phyloP scores from a whole-genome alignment of 2,329 filamentous ascomycete genomes.

The Apiospora aurea region DNA sequence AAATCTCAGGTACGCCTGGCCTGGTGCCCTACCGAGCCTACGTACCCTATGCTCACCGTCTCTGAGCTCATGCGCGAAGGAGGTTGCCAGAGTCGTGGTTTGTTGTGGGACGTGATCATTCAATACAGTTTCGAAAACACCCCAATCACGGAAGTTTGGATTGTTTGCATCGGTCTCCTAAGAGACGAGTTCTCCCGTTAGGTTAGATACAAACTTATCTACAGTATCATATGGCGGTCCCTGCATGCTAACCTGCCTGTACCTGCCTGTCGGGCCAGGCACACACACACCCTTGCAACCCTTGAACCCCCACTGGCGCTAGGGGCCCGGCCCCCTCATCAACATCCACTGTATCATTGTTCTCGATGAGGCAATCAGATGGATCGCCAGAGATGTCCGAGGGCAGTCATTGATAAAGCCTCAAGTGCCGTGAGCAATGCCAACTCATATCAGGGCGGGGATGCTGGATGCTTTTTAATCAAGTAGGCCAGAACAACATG shows the following conservation, averaged over 20 bases:
- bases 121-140: background rate
- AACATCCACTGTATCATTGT: background rate
- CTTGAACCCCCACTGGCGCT: conserved; percentile 4
- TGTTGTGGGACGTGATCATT: background rate
- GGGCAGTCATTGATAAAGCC: background rate
- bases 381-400: background rate
- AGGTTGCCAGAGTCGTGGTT: background rate
- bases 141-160: background rate
- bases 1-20: background rate
- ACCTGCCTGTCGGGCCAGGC: background rate
- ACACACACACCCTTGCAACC: background rate
- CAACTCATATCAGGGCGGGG: background rate
- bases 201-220: background rate
- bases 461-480: background rate
- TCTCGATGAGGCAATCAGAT: conserved; percentile 4
- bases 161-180: background rate
- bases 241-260: background rate
- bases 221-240: conserved; percentile 15
- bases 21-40: background rate
- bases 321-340: background rate
- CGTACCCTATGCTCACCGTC: conserved; percentile 1
- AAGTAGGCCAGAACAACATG: background rate
- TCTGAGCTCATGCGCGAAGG: background rate
- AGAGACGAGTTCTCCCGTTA: background rate
- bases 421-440: background rate